These are phyloP conservation scores for Purpureocillium takamizusanense DNA, from an alignment of 2,329 filamentous ascomycete genomes.

Conservation along the genomic window DNA sequence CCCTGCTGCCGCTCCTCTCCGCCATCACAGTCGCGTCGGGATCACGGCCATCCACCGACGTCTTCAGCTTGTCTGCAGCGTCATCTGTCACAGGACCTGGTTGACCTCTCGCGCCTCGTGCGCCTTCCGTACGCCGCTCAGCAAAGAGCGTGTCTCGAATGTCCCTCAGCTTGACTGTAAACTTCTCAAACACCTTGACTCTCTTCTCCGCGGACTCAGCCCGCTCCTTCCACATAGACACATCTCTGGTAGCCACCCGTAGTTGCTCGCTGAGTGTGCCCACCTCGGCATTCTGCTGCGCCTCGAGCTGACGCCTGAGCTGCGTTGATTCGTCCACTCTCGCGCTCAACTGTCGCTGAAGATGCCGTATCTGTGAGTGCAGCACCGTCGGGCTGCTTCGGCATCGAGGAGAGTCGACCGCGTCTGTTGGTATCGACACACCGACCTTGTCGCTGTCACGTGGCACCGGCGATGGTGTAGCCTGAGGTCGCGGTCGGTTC, in stretches of 20 bases:
- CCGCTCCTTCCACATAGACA: constrained; percentile 40
- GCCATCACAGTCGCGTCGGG: no score
- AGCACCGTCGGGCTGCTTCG: constrained; percentile 24
- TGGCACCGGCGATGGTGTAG: constrained; percentile 13
- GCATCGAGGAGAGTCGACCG: no score
- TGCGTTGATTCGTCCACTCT: constrained; percentile 36
- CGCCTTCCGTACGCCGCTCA: not conserved
- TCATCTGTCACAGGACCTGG: not conserved
- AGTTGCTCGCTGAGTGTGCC: constrained; percentile 40
- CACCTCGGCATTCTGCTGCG: constrained; percentile 31
- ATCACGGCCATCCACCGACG: no score
- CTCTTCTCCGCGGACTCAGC: constrained; percentile 48
- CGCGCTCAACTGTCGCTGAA: constrained; percentile 37
- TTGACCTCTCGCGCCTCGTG: no score
- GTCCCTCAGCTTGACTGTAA: constrained; percentile 23
- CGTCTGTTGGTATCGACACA: no score
- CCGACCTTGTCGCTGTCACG: no score
- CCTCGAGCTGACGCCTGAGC: constrained; percentile 35
- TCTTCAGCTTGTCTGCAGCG: no score
- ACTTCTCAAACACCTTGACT: constrained; percentile 37
- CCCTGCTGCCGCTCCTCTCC: not conserved
- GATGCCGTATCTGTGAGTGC: constrained; percentile 37
- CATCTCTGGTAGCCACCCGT: constrained; percentile 22
- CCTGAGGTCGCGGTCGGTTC: constrained; percentile 22
- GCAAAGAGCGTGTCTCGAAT: constrained; percentile 13